Evolutionary conservation across 2,329 filamentous ascomycete species (phyloP), one percentile per base, ranked within the genome.

Genomic region (Aureobasidium sp.): DNA sequence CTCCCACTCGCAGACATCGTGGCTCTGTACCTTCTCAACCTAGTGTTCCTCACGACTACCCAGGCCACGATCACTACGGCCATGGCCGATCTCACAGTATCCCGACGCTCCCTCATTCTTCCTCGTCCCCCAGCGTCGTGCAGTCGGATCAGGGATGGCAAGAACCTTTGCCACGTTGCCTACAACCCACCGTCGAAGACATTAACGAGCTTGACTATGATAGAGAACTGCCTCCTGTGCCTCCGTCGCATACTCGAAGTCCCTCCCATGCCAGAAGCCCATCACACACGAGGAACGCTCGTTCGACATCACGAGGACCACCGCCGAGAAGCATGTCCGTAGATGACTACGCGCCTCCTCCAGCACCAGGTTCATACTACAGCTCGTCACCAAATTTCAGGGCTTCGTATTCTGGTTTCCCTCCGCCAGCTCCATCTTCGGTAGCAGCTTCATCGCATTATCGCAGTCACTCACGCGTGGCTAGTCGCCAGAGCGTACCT

Each of bases 131-230:
- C 3, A 63, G 57, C 15, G 47, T 60, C 17, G 48, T 62, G 2
- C 36, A 52, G 10, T 52, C 57, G 0, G 51, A 48, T 5, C 34
- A 47, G n/a, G 50, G 57, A 29, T 52, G 62, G 34, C 48, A 60
- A 51, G 63, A 65, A 13, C 44, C 56, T 48, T 12, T 57, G 20
- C 59, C 61, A 15, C 56, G 52, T 32, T 52, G 62, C 34, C 39
- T 87, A 82, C 84, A 87, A 67, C 83, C 85, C 0, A 86, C 84
- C 1, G 84, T 87, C 5, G 86, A 88, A 69, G 85, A 88, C 65
- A 85, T 4, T 84, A 86, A 60, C 36, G 55, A 59, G 23, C 13
- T 9, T n/a, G 42, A 48, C 20, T 44, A 34, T 12, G 57, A 51
- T 3, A 53, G 80, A 82, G 60, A 44, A 69, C 44, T 64, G 37